phyloP scores from a whole-genome alignment of 208 protist genomes.

The Leishmania amazonensis region DNA sequence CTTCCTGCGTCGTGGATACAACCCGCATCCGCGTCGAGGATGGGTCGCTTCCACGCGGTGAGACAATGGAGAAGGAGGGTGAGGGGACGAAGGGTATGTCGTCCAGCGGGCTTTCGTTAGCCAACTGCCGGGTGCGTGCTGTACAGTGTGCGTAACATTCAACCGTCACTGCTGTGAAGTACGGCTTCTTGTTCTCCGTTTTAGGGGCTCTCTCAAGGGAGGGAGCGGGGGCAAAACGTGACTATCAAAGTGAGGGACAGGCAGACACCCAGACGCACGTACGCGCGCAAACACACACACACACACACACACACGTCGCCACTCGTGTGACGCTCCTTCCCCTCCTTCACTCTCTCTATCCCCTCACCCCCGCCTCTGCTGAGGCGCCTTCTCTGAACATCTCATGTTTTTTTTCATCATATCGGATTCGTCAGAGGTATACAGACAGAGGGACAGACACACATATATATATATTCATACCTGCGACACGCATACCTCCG shows the following conservation, averaged over 20 bases:
- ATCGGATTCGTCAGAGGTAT: background rate
- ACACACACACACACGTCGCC: background rate
- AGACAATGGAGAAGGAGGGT: background rate
- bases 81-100: background rate
- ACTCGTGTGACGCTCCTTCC: background rate
- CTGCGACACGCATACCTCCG: background rate
- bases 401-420: constrained; percentile 4
- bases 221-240: background rate
- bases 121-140: background rate
- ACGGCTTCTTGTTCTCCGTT: background rate
- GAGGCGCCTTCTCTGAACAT: background rate
- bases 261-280: background rate
- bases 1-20: background rate
- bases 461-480: too few species aligned
- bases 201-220: background rate
- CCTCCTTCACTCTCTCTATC: background rate
- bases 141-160: background rate
- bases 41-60: background rate
- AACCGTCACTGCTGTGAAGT: background rate
- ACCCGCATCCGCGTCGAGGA: background rate
- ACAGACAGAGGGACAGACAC: background rate
- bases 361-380: background rate
- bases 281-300: background rate
- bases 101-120: background rate
- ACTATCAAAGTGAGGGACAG: background rate